Conservation (phyloP, 441 rosid species). For the Gossypium lobatum region DNA sequence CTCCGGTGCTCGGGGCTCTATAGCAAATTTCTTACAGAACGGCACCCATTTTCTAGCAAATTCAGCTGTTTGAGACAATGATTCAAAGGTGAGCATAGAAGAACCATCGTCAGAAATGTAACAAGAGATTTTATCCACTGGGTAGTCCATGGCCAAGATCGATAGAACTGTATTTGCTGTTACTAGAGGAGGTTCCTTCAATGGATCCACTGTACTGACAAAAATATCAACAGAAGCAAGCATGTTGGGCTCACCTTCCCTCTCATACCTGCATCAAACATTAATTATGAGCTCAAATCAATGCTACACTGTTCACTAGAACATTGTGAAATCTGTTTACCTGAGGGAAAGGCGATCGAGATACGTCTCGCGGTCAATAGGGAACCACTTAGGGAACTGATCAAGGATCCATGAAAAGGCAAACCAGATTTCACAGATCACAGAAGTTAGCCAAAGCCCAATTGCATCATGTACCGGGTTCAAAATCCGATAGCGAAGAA, state of each 20-base stretch:
- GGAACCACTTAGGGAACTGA: constrained; percentile 95
- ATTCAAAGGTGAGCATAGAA: constrained; percentile 85
- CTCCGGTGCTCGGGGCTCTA: constrained; percentile 71
- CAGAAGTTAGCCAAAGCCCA: constrained; percentile 89
- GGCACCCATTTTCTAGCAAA: constrained; percentile 75
- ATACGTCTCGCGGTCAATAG: constrained; percentile 82
- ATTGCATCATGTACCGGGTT: constrained; percentile 85
- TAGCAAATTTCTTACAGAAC: constrained; percentile 57
- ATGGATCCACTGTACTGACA: constrained; percentile 93
- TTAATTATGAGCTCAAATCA: not conserved
- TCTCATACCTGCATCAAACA: constrained; percentile 49
- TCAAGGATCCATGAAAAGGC: constrained; percentile 95
- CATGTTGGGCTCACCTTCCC: constrained; percentile 82
- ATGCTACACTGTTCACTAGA: not conserved
- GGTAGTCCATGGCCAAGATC: constrained; percentile 87
- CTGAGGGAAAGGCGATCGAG: constrained; percentile 87
- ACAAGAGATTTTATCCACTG: constrained; percentile 87
- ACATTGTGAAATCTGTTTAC: constrained; percentile 21
- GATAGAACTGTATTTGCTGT: constrained; percentile 83
- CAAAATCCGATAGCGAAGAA: constrained; percentile 72
- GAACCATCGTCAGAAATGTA: constrained; percentile 93
- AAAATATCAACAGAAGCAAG: constrained; percentile 78
- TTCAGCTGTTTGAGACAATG: constrained; percentile 77
- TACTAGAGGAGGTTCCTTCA: constrained; percentile 96
- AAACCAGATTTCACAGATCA: constrained; percentile 89